Percentiles rank a stretch among this genome's conserved stretches.
These are phyloP conservation scores for Ocimum tenuiflorum DNA, from an alignment of 257 asterid genomes.

Conservation along the genomic window DNA sequence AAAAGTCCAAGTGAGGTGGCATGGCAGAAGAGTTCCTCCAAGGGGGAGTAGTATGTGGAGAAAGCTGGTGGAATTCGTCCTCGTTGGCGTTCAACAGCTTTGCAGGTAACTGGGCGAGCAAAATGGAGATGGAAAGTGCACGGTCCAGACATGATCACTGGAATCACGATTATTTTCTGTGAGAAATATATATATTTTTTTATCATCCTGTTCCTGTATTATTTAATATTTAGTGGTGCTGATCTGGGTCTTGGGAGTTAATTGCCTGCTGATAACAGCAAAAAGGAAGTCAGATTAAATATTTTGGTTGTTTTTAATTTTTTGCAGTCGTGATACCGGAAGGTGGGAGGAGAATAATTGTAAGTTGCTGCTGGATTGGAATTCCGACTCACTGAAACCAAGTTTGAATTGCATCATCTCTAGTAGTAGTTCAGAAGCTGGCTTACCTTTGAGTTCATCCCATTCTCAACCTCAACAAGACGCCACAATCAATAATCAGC, in stretches of 20 bases:
- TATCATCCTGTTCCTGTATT: too few relatives aligned
- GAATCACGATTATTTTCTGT: too few relatives aligned
- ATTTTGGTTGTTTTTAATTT: constrained; percentile 33
- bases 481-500: neutral
- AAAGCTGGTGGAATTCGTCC: too few relatives aligned
- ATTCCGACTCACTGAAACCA: constrained; percentile 5
- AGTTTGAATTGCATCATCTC: constrained; percentile 10
- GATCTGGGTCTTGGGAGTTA: too few relatives aligned
- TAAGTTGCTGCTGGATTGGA: constrained; percentile 22
- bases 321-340: constrained; percentile 43
- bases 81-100: constrained; percentile 22
- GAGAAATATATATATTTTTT: too few relatives aligned
- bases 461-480: constrained; percentile 32
- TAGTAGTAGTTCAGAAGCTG: too few relatives aligned
- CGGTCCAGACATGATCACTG: constrained; percentile 42
- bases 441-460: too few relatives aligned
- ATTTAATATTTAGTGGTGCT: too few relatives aligned
- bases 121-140: constrained; percentile 26
- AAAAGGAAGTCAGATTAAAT: constrained; percentile 34
- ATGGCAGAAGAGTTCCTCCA: too few relatives aligned
- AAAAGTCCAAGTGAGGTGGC: too few relatives aligned
- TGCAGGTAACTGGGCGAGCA: constrained; percentile 29
- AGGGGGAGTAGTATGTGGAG: too few relatives aligned
- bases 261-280: too few relatives aligned
- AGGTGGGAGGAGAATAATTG: constrained; percentile 42